These are phyloP conservation scores for Lyophyllum atratum DNA, from an alignment of 768 basidiomycete genomes.

Conservation along the genomic window DNA sequence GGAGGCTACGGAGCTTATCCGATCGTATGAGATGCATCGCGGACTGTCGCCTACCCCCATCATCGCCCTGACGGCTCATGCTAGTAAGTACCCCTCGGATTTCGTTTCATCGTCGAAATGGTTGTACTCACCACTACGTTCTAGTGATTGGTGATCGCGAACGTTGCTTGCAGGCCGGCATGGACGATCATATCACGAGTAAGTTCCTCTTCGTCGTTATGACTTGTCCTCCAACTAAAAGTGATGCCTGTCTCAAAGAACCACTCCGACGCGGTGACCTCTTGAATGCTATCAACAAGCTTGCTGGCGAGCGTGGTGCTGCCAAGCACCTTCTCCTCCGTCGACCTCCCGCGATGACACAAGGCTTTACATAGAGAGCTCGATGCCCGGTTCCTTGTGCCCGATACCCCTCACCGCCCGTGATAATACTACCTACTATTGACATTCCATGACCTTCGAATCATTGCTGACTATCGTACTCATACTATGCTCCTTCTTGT, in stretches of 20 bases:
- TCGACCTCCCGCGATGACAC: slow-evolving; percentile 3
- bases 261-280: slow-evolving; percentile 79
- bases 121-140: slow-evolving; percentile 3
- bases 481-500: neutral
- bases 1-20: slow-evolving; percentile 94
- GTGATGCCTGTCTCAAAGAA: slow-evolving; percentile 48
- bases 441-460: neutral
- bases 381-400: neutral
- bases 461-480: neutral
- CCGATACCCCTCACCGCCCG: neutral
- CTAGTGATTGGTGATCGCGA: slow-evolving; percentile 81
- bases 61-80: slow-evolving; percentile 96
- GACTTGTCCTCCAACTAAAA: slow-evolving; percentile 5
- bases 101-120: neutral
- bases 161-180: slow-evolving; percentile 50
- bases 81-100: slow-evolving; percentile 63
- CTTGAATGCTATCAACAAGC: slow-evolving; percentile 79
- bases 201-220: slow-evolving; percentile 24
- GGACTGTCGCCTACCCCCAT: slow-evolving; percentile 80
- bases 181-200: slow-evolving; percentile 86
- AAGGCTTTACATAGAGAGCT: slow-evolving; percentile 1
- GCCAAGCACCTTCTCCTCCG: slow-evolving; percentile 36
- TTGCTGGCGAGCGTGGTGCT: slow-evolving; percentile 63
- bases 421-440: neutral
- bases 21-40: slow-evolving; percentile 72